A percentile compares a stretch with the other conserved stretches of the same genome.
phyloP scores from a whole-genome alignment of 192 early-diverging fungal species.

The Mycoemilia scoparia region DNA sequence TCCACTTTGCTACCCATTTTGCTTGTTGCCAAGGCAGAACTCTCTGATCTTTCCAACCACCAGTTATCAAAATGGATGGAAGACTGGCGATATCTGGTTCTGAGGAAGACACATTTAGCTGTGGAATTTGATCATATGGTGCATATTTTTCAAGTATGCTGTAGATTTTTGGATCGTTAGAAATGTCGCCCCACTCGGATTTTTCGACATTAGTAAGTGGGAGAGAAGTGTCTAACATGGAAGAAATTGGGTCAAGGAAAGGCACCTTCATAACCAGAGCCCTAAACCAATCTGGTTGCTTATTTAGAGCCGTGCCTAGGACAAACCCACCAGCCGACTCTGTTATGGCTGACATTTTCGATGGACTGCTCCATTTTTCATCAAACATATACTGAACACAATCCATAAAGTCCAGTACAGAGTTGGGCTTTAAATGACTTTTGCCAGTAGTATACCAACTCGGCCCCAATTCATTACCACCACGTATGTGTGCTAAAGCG shows the following conservation, averaged over 20 bases:
- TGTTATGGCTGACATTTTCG: conserved; percentile 43
- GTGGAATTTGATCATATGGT: conserved; percentile 46
- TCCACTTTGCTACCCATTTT: conserved; percentile 90
- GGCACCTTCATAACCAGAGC: conserved; percentile 61
- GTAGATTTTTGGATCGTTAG: conserved; percentile 28
- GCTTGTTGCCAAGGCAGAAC: conserved; percentile 69
- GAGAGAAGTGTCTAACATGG: conserved; percentile 57
- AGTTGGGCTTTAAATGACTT: conserved; percentile 48
- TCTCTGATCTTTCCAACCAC: conserved; percentile 59
- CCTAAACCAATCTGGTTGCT: conserved; percentile 47
- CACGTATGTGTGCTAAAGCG: conserved; percentile 65
- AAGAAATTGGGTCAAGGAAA: conserved; percentile 71
- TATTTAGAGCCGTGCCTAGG: conserved; percentile 48
- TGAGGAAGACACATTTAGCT: background rate
- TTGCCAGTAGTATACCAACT: conserved; percentile 65
- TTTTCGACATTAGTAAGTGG: conserved; percentile 55
- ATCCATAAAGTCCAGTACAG: conserved; percentile 49
- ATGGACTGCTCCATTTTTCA: conserved; percentile 31
- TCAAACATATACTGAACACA: conserved; percentile 46
- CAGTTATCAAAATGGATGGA: conserved; percentile 54
- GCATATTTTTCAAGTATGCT: conserved; percentile 37
- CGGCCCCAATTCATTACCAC: conserved; percentile 58
- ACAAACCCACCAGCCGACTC: conserved; percentile 63
- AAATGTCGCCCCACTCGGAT: conserved; percentile 60
- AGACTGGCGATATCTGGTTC: background rate